These are phyloP conservation scores for Casaregolazyma lundiana DNA, from an alignment of 1,139 yeast species.

Conservation along the genomic window DNA sequence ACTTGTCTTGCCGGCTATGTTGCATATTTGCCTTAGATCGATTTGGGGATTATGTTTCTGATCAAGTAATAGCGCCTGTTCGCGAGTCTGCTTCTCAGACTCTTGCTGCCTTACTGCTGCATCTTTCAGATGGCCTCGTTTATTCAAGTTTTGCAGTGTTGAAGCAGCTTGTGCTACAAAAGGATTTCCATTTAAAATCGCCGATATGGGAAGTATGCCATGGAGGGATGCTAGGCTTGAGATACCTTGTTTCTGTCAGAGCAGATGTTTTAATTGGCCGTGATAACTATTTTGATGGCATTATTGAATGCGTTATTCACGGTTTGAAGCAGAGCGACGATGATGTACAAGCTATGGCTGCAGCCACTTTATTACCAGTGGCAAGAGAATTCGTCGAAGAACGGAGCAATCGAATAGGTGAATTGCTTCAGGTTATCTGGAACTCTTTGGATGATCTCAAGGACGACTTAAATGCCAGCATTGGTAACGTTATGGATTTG, in stretches of 20 bases:
- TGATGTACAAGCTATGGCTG: slow-evolving; percentile 96
- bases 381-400: slow-evolving; percentile 75
- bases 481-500: slow-evolving; percentile 94
- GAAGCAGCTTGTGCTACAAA: slow-evolving; percentile 66
- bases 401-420: slow-evolving; percentile 55
- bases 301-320: slow-evolving; percentile 79
- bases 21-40: slow-evolving; percentile 89
- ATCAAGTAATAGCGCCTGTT: slow-evolving; percentile 97
- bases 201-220: slow-evolving; percentile 95
- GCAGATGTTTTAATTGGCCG: slow-evolving; percentile 67
- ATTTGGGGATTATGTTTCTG: slow-evolving; percentile 96
- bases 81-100: slow-evolving; percentile 96
- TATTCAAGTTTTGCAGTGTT: slow-evolving; percentile 62
- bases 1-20: slow-evolving; percentile 78
- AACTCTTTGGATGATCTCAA: slow-evolving; percentile 74
- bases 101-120: slow-evolving; percentile 78
- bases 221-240: slow-evolving; percentile 92
- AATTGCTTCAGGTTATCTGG: slow-evolving; percentile 79
- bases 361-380: slow-evolving; percentile 86
- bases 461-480: slow-evolving; percentile 91
- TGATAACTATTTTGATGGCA: slow-evolving; percentile 51
- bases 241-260: slow-evolving; percentile 88
- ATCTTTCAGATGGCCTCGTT: slow-evolving; percentile 53
- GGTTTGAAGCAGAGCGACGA: slow-evolving; percentile 84
- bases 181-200: slow-evolving; percentile 39